Evolutionary conservation across 2,329 filamentous ascomycete species (phyloP).

Genomic region (Fusarium domesticum): DNA sequence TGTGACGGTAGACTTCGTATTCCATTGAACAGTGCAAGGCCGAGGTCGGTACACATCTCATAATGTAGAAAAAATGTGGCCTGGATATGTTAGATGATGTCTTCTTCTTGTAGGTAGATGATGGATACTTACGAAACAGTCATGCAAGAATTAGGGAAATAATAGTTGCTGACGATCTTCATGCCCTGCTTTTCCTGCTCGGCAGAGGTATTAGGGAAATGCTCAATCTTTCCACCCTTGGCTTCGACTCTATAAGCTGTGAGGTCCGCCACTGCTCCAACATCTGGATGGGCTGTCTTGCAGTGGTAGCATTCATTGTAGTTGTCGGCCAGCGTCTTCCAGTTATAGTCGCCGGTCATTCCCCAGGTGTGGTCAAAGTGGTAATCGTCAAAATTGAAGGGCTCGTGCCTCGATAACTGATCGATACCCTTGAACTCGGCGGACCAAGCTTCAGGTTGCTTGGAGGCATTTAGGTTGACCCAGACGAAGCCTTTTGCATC

Average conservation of each 20-base stretch:
- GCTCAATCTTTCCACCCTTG: neutral
- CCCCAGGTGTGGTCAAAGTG: conserved; percentile 55
- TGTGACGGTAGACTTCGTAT: conserved; percentile 21
- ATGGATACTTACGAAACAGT: conserved; percentile 36
- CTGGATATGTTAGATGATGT: conserved; percentile 53
- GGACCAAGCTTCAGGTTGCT: conserved; percentile 46
- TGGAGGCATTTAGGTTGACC: conserved; percentile 52
- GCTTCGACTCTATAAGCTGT: no score
- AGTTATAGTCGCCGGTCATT: conserved; percentile 54
- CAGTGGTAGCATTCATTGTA: conserved; percentile 22
- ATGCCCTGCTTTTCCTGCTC: conserved; percentile 9
- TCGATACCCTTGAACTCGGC: conserved; percentile 49
- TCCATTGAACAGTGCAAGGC: conserved; percentile 9
- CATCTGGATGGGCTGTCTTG: no score
- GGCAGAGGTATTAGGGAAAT: neutral
- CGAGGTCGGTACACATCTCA: conserved; percentile 13
- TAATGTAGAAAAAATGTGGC: conserved; percentile 19
- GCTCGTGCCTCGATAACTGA: conserved; percentile 39
- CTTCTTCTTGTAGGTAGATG: no score
- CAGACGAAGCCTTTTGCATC: conserved; percentile 55
- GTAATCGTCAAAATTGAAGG: conserved; percentile 51
- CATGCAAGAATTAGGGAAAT: conserved; percentile 22
- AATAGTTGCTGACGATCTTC: conserved; percentile 16
- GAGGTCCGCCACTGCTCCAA: conserved; percentile 35
- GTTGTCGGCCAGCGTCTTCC: conserved; percentile 50